Conservation (phyloP, 108 stramenopile genomes). For the Craspedostauros australis region DNA sequence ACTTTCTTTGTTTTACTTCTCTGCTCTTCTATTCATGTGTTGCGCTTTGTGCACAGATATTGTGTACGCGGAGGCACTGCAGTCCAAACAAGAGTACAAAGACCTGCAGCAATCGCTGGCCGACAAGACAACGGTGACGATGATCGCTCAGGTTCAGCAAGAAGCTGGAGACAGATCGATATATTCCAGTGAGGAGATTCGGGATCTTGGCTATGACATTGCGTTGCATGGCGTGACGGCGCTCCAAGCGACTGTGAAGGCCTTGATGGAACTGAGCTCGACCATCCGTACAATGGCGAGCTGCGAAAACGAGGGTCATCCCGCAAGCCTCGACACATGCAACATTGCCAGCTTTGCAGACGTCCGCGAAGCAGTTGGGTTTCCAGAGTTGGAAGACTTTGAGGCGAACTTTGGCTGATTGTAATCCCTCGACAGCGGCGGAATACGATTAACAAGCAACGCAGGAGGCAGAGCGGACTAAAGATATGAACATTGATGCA, state of each 20-base stretch:
- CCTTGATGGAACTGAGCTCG: no score
- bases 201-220: slow-evolving; percentile 41
- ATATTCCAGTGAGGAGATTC: slow-evolving; percentile 27
- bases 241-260: slow-evolving; percentile 38
- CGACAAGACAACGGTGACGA: slow-evolving; percentile 25
- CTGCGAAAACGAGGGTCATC: slow-evolving; percentile 12
- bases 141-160: slow-evolving; percentile 51
- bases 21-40: no score
- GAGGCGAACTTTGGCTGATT: slow-evolving; percentile 15
- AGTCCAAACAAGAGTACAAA: slow-evolving; percentile 37
- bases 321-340: slow-evolving; percentile 10
- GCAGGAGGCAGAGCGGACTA: no score
- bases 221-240: slow-evolving; percentile 48
- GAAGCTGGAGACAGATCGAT: slow-evolving; percentile 13
- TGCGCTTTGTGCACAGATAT: no score
- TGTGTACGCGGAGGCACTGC: slow-evolving; percentile 54
- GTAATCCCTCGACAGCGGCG: background rate
- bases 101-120: slow-evolving; percentile 4
- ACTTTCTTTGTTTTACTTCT: no score
- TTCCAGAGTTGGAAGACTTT: slow-evolving; percentile 40
- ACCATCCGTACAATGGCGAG: slow-evolving; percentile 10
- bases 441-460: no score
- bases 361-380: slow-evolving; percentile 43
- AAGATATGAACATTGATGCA: no score
- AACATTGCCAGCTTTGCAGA: slow-evolving; percentile 27